Percentiles rank a stretch among this genome's conserved stretches.
phyloP scores from a whole-genome alignment of 495 filamentous ascomycete genomes.

The Podospora bellae-mahoneyi region DNA sequence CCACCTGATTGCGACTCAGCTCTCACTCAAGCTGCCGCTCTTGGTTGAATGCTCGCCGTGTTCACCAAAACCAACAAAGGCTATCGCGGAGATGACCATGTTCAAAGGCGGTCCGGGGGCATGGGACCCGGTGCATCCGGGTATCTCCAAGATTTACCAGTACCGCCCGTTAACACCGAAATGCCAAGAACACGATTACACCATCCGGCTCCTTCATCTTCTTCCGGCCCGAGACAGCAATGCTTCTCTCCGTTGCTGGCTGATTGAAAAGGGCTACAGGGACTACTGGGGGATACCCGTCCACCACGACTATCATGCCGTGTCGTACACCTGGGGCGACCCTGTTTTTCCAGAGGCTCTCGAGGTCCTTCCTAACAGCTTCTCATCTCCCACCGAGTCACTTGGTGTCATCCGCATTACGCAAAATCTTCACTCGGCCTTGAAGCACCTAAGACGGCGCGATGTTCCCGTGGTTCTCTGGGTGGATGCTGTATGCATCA shows the following conservation, averaged over 20 bases:
- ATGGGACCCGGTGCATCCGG: background rate
- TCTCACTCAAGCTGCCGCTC: too few species aligned
- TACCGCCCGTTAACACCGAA: background rate
- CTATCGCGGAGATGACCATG: too few species aligned
- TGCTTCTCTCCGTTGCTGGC: background rate
- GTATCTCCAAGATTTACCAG: background rate
- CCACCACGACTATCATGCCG: background rate
- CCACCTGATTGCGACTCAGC: too few species aligned
- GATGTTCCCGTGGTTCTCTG: constrained; percentile 13
- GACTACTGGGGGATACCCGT: background rate
- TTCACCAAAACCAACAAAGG: too few species aligned
- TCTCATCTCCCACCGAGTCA: background rate
- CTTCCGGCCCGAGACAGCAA: background rate
- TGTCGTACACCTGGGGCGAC: constrained; percentile 1
- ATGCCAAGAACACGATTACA: background rate
- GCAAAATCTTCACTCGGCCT: constrained; percentile 1
- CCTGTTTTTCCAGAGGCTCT: background rate
- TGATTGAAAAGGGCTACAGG: background rate
- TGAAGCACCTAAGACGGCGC: background rate
- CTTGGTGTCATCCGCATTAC: background rate
- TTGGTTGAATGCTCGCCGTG: too few species aligned
- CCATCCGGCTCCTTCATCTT: background rate
- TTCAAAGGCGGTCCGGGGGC: too few species aligned
- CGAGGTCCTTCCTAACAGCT: background rate
- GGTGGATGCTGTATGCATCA: constrained; percentile 29